Percentiles rank a stretch among this genome's conserved stretches.
Evolutionary conservation across 2,329 filamentous ascomycete genomes (phyloP).

Genomic region (Alternaria sp.): DNA sequence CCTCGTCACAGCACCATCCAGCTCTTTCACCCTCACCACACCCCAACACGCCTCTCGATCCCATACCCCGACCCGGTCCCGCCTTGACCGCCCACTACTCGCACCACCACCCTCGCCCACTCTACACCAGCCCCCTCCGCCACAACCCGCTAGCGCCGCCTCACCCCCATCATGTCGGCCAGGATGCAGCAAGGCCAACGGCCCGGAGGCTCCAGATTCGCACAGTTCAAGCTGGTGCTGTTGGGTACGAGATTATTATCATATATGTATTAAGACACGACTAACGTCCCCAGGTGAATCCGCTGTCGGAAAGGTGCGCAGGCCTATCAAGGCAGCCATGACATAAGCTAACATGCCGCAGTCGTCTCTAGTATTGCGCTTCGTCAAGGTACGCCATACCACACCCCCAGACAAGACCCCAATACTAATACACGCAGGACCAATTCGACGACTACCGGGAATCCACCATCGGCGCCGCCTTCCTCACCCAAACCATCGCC

Average conservation of each 20-base stretch:
- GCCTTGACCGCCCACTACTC: neutral
- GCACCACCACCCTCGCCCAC: neutral
- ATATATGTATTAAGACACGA: neutral
- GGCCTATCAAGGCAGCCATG: slow-evolving; percentile 33
- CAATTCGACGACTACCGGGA: slow-evolving; percentile 99
- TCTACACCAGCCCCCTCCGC: slow-evolving; percentile 2
- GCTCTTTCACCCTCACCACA: slow-evolving; percentile 16
- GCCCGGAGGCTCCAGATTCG: slow-evolving; percentile 76
- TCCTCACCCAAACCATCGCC: slow-evolving; percentile 98
- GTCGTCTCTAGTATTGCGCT: slow-evolving; percentile 97
- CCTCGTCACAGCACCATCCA: slow-evolving; percentile 21
- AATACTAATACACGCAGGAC: slow-evolving; percentile 64
- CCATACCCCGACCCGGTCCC: slow-evolving; percentile 4
- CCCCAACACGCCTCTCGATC: neutral
- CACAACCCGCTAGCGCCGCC: slow-evolving; percentile 28
- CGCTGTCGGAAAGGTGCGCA: slow-evolving; percentile 90
- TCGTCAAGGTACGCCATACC: slow-evolving; percentile 79
- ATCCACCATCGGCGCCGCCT: slow-evolving; percentile 97
- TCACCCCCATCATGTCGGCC: slow-evolving; percentile 72
- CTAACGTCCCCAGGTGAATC: slow-evolving; percentile 78
- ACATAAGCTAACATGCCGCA: slow-evolving; percentile 52
- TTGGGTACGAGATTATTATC: slow-evolving; percentile 71
- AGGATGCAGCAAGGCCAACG: slow-evolving; percentile 76
- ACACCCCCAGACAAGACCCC: no score
- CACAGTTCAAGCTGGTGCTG: slow-evolving; percentile 98